Evolutionary conservation across 2,329 filamentous ascomycete genomes (phyloP), one percentile per base, ranked within the genome.

Genomic region (Aspergillus sp.): DNA sequence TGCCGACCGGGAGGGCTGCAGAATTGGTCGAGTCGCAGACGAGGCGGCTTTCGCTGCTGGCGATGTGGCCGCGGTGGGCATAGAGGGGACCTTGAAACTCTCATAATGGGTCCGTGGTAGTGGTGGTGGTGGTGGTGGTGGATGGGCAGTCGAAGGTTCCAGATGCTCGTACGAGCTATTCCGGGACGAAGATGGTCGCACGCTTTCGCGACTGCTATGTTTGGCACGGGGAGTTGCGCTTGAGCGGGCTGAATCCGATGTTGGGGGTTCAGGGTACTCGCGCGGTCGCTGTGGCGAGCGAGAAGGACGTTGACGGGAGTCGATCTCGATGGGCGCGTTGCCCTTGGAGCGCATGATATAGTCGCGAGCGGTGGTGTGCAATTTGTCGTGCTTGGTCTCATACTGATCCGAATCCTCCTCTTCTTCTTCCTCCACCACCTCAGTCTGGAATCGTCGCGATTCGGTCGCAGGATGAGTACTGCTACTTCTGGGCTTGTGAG

Each of bases 331-430:
- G 7, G 55, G 52, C 9, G 45, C 44, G 22, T 48, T 54, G 35
- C 51, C 56, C 49, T 60, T 65, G 23, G 65, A 63, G 17, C 64
- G 63, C 41, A 56, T 53, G 43, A 74, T 73, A 52, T 74, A 73
- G 43, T 67, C 61, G 45, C 61, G 58, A 10, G 67, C 67, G 22
- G 54, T 56, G 39, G 51, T 53, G 30, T 65, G 60, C 43, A 60
- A 54, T 45, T 53, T 55, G 38, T 69, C 60, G 27, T 66, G 58
- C 53, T 71, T 72, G 22, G 57, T 57, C 20, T 61, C 54, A 53
- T 39, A 63, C 15, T 50, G 55, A 22, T 61, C 63, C 6, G 56
- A 55, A 10, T 55, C 57, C 27, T 63, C 54, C 13, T 53, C 50
- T 5, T 64, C 61, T 1, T 62, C 58, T 5, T 62, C 51, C 47